Evolutionary conservation across 495 filamentous ascomycete genomes (phyloP).

Genomic region (Hyaloscypha finlandica): DNA sequence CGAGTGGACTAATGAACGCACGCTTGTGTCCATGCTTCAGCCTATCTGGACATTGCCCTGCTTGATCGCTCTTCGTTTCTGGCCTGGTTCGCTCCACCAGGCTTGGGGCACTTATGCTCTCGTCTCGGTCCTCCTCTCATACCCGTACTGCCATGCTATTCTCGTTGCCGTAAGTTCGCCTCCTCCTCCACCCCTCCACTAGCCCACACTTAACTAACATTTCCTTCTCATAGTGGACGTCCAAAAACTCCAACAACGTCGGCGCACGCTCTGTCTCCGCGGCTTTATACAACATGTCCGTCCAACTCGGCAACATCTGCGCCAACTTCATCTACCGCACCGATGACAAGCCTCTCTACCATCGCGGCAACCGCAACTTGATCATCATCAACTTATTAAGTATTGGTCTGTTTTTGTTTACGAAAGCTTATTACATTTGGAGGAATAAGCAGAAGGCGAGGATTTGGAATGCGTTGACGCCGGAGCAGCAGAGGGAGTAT

Average conservation of each 20-base stretch:
- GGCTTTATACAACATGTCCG: constrained; percentile 60
- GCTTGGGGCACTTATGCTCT: constrained; percentile 58
- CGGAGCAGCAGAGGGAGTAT: constrained; percentile 42
- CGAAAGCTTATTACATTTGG: constrained; percentile 48
- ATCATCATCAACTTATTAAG: constrained; percentile 31
- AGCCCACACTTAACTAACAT: not conserved
- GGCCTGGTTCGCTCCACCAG: constrained; percentile 37
- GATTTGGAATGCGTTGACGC: constrained; percentile 43
- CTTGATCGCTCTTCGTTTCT: constrained; percentile 50
- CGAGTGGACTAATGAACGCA: constrained; percentile 57
- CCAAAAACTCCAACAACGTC: constrained; percentile 53
- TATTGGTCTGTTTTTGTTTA: constrained; percentile 36
- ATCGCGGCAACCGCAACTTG: constrained; percentile 40
- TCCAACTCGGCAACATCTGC: constrained; percentile 56
- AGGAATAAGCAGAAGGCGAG: constrained; percentile 43
- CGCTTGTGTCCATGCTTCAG: constrained; percentile 50
- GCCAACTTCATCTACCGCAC: constrained; percentile 57
- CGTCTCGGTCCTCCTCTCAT: constrained; percentile 52
- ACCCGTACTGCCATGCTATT: constrained; percentile 52
- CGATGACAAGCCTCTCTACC: constrained; percentile 52
- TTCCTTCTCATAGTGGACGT: constrained; percentile 37
- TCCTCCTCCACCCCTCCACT: constrained; percentile 37
- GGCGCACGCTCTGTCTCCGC: constrained; percentile 11
- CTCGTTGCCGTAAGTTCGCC: constrained; percentile 22
- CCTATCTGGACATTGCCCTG: constrained; percentile 61